phyloP scores from a whole-genome alignment of 75 land plant species.

The Picea glauca region DNA sequence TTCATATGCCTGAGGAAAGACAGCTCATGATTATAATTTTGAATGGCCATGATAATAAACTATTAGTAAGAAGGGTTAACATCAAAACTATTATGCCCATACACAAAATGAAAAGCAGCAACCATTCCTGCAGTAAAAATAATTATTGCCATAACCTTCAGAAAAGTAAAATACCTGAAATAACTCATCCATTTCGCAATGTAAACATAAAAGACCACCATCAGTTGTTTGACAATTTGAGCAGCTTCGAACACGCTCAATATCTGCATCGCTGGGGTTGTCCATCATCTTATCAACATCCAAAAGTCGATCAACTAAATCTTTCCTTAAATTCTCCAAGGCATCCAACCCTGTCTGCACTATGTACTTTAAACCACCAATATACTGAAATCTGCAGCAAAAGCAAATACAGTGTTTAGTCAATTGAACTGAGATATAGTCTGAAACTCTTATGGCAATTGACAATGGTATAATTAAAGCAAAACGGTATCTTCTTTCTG shows the following conservation, averaged over 20 bases:
- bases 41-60: neutral
- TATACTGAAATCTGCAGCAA: conserved; percentile 53
- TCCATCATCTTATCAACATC: conserved; percentile 77
- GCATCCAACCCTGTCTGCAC: conserved; percentile 65
- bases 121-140: neutral
- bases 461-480: neutral
- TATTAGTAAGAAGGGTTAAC: neutral
- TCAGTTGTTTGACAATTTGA: conserved; percentile 43
- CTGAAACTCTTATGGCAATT: neutral
- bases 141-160: too few relatives aligned
- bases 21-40: conserved; percentile 19
- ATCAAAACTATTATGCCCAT: neutral
- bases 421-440: conserved; percentile 5
- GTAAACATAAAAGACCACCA: conserved; percentile 66
- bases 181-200: conserved; percentile 77
- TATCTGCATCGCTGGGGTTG: conserved; percentile 64
- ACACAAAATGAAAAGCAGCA: neutral
- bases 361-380: conserved; percentile 55
- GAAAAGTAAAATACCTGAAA: conserved; percentile 64
- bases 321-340: conserved; percentile 49
- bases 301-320: conserved; percentile 54
- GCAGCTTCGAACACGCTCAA: conserved; percentile 72
- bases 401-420: neutral
- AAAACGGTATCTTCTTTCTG: neutral
- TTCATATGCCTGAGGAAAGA: conserved; percentile 7